These are phyloP conservation scores for Taiozyma sp. DNA, from an alignment of 1,139 yeast species.

Conservation along the genomic window DNA sequence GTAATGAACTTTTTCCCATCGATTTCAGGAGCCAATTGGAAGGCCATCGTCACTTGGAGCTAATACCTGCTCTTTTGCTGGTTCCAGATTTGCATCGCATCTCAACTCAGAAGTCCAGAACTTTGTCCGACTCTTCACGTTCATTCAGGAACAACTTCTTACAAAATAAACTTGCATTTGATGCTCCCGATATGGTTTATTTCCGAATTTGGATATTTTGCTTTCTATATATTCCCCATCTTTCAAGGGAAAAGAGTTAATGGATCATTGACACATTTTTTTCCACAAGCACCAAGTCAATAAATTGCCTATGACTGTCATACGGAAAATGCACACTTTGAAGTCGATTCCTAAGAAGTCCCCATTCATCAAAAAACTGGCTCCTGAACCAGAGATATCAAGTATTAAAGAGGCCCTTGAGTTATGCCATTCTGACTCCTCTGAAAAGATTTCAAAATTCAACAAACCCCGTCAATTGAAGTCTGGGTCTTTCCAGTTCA, in stretches of 20 bases:
- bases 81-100: too few relatives aligned
- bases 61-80: too few relatives aligned
- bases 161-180: neutral
- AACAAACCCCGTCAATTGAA: slow-evolving; percentile 57
- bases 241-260: neutral
- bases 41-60: too few relatives aligned
- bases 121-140: neutral
- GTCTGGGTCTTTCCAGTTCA: slow-evolving; percentile 68
- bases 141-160: neutral
- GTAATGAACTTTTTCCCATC: too few relatives aligned
- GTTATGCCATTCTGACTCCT: slow-evolving; percentile 22
- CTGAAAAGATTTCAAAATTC: slow-evolving; percentile 23
- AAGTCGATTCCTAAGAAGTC: slow-evolving; percentile 36
- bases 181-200: neutral
- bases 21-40: too few relatives aligned
- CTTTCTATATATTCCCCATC: neutral
- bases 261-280: neutral
- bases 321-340: slow-evolving; percentile 14
- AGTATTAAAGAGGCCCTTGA: slow-evolving; percentile 44
- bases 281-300: neutral
- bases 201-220: neutral
- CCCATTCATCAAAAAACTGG: slow-evolving; percentile 43
- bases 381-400: slow-evolving; percentile 60
- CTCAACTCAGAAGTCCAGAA: too few relatives aligned
- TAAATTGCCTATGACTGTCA: neutral